Percentiles rank a stretch among this genome's conserved stretches.
Evolutionary conservation across 2,329 filamentous ascomycete species (phyloP).

Genomic region (Colletotrichum nymphaeae): DNA sequence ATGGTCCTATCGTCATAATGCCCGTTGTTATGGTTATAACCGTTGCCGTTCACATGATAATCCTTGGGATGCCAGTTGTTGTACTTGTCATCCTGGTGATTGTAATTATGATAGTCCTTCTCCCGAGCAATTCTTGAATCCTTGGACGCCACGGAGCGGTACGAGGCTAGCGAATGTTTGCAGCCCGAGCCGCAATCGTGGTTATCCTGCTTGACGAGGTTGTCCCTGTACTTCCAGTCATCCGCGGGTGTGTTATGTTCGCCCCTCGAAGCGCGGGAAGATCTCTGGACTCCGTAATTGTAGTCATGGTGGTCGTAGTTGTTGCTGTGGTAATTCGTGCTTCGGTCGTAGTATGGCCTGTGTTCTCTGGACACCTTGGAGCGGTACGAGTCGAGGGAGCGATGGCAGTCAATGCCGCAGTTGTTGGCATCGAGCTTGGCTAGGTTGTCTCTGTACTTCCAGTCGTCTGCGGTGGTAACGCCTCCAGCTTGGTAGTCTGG

Average conservation of each 20-base stretch:
- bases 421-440: background rate
- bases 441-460: slow-evolving; percentile 10
- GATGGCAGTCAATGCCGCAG: background rate
- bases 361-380: background rate
- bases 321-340: background rate
- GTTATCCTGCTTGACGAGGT: background rate
- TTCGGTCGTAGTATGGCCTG: background rate
- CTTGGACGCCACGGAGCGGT: background rate
- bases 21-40: background rate
- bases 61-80: background rate
- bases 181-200: background rate
- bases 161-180: background rate
- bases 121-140: background rate
- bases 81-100: background rate
- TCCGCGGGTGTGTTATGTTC: slow-evolving; percentile 11
- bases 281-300: too few relatives aligned
- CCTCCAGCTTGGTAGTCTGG: background rate
- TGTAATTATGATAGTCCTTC: background rate
- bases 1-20: background rate
- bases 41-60: too few relatives aligned
- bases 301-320: background rate
- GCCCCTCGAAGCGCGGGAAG: background rate
- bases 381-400: background rate
- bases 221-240: slow-evolving; percentile 9
- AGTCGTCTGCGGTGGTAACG: background rate